Percentiles rank a stretch among this genome's conserved stretches.
Conservation (phyloP, 257 asterid genomes). For the Ilex aquifolium region DNA sequence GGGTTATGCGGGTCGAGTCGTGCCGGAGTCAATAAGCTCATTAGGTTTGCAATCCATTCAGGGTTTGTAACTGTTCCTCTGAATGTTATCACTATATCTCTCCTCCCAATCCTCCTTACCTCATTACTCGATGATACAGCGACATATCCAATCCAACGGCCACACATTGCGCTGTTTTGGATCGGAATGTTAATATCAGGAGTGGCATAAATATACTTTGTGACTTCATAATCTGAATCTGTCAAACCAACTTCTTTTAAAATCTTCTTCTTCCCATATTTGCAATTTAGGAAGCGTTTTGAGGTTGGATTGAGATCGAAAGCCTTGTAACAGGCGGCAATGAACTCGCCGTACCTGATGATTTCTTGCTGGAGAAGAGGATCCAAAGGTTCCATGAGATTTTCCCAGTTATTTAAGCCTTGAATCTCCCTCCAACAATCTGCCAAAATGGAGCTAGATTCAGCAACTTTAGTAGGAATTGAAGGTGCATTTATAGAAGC, state of each 20-base stretch:
- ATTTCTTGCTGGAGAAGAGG: constrained; percentile 47
- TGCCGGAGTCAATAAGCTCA: constrained; percentile 52
- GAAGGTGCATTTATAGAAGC: background rate
- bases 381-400: constrained; percentile 47
- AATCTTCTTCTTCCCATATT: constrained; percentile 42
- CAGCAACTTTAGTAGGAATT: background rate
- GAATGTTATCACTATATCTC: constrained; percentile 52
- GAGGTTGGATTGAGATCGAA: constrained; percentile 56
- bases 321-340: constrained; percentile 56
- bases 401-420: constrained; percentile 51
- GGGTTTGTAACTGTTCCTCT: constrained; percentile 53
- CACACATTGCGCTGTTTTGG: constrained; percentile 12
- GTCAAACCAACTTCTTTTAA: constrained; percentile 35
- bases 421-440: constrained; percentile 50
- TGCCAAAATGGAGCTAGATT: constrained; percentile 7
- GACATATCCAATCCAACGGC: constrained; percentile 60
- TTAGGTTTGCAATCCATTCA: constrained; percentile 61
- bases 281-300: constrained; percentile 55
- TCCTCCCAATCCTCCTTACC: constrained; percentile 32
- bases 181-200: constrained; percentile 34
- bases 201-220: constrained; percentile 58
- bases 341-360: constrained; percentile 56
- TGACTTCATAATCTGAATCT: constrained; percentile 44
- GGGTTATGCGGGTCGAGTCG: constrained; percentile 44
- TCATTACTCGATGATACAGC: constrained; percentile 36